Conservation (phyloP, 2,329 filamentous ascomycete genomes). For the Penicillium glabrum region DNA sequence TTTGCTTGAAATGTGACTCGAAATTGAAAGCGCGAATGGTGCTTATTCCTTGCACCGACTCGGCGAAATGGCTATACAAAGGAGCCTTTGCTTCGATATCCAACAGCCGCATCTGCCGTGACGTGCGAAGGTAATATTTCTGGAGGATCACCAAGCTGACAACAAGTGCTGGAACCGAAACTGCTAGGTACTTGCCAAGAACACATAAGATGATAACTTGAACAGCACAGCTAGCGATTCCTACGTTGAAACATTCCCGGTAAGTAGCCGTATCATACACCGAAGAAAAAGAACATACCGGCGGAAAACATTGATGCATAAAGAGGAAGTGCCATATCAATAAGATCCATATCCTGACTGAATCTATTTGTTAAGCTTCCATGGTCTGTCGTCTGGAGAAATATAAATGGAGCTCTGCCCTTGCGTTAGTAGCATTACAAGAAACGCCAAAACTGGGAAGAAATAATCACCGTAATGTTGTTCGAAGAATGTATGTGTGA, state of each 20-base stretch:
- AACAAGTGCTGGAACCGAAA: background rate
- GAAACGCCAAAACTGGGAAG: no score
- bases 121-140: constrained; percentile 40
- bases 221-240: background rate
- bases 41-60: constrained; percentile 38
- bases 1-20: no score
- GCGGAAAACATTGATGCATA: background rate
- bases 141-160: background rate
- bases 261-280: background rate
- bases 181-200: background rate
- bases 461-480: no score
- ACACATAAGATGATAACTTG: background rate
- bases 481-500: no score
- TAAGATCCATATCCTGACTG: background rate
- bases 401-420: no score
- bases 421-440: no score
- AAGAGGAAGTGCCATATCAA: background rate
- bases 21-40: constrained; percentile 50
- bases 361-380: background rate
- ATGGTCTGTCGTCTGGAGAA: no score
- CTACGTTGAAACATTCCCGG: no score
- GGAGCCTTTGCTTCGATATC: constrained; percentile 5
- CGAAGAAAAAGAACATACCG: no score
- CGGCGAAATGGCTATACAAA: background rate
- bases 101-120: constrained; percentile 39